Evolutionary conservation across 2,329 filamentous ascomycete genomes (phyloP), one percentile per base, ranked within the genome.

Genomic region (Byssoonygena ceratinophila): DNA sequence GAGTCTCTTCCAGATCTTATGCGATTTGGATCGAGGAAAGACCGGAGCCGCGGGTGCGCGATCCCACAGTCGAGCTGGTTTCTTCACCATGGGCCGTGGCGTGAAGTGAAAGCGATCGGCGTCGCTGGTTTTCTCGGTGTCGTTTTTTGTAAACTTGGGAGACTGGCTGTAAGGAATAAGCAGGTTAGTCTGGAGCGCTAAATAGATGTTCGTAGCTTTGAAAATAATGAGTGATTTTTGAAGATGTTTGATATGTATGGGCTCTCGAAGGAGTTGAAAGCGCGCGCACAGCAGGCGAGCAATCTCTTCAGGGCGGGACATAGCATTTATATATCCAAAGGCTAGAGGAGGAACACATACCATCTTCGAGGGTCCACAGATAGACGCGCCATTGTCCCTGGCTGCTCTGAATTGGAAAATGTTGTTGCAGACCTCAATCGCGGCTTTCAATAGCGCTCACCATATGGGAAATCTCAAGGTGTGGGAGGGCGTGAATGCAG

Each of bases 1-100:
- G 54, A 73, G 66, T 45, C 71, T 66, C 58, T 73, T 74, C 71
- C 71, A 74, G 51, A 74, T 63, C 52, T 72, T 74, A 46, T 68
- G 69, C 36, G 70, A 63, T 37, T 68, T 70, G 37, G 67, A 63
- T 9, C 69, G 68, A 12, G 65, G 58, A 34, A 64, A 56, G 46
- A 70, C 68, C 2, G 71, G 66, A 4, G 68, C 71, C 3, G 70
- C 66, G 16, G 71, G 71, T 52, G 68, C 68, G 53, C 71, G 70
- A 52, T 74, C 71, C 71, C 71, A 74, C 53, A 69, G 58, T 52
- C 68, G 69, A 27, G 69, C 69, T 32, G 62, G 54, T 29, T 61
- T 60, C 43, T 59, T 63, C n/a, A 61, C 53, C 29, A 61, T 59
- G 45, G 68, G 67, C 49, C 65, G 60, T 8, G 71, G 71, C n/a